Evolutionary conservation across 805 yeast genomes (phyloP).

Genomic region (Metschnikowia shivogae): DNA sequence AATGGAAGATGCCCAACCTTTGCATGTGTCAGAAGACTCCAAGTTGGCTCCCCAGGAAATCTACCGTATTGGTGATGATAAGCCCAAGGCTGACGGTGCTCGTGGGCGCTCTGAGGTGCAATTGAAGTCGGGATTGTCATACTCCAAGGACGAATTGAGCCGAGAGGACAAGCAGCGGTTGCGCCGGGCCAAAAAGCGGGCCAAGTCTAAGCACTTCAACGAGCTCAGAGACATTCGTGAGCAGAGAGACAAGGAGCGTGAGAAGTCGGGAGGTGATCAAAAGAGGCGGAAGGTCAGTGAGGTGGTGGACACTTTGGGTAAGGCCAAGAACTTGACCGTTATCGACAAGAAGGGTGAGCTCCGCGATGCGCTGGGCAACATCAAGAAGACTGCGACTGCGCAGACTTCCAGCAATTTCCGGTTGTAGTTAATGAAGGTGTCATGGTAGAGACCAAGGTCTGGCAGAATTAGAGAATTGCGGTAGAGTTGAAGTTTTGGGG

Average conservation of each 20-base stretch:
- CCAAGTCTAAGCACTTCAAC: conserved; percentile 55
- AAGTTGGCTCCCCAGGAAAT: conserved; percentile 95
- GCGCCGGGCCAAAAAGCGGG: conserved; percentile 82
- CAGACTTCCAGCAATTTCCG: conserved; percentile 26
- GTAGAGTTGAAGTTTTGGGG: no score
- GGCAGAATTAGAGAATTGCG: no score
- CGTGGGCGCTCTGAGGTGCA: conserved; percentile 51
- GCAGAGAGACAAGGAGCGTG: conserved; percentile 23
- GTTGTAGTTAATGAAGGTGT: conserved; percentile 6
- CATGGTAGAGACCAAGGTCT: no score
- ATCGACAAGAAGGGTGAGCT: conserved; percentile 73
- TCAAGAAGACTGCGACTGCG: conserved; percentile 42
- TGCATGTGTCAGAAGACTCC: conserved; percentile 66
- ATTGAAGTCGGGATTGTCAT: conserved; percentile 72
- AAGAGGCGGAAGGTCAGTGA: conserved; percentile 55
- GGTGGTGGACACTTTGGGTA: conserved; percentile 65
- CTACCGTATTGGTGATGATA: conserved; percentile 51
- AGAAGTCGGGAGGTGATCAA: conserved; percentile 21
- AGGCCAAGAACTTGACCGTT: conserved; percentile 73
- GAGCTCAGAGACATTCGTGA: conserved; percentile 29
- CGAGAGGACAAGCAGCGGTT: conserved; percentile 83
- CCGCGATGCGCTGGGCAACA: conserved; percentile 68
- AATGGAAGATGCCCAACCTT: conserved; percentile 97
- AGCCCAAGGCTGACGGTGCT: conserved; percentile 25
- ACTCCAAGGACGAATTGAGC: conserved; percentile 75